These are phyloP conservation scores for Boletus sensibilis DNA, from an alignment of 768 basidiomycete genomes.

Conservation along the genomic window DNA sequence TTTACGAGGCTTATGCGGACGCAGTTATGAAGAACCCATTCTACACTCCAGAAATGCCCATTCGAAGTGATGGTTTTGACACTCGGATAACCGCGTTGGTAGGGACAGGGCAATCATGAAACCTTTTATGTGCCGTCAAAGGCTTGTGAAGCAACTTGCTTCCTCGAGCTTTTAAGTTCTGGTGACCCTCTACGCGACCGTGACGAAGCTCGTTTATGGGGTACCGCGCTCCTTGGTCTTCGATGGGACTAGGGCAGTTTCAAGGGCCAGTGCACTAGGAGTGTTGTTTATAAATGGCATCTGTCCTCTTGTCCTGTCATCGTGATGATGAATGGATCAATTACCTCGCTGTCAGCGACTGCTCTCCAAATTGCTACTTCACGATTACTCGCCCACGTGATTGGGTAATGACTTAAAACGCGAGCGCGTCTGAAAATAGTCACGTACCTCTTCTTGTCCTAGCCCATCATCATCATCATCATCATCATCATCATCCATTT, in stretches of 20 bases:
- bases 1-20: slow-evolving; percentile 93
- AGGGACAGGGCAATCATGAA: slow-evolving; percentile 38
- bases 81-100: slow-evolving; percentile 60
- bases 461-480: neutral
- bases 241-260: too few species aligned
- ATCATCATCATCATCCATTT: neutral
- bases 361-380: neutral
- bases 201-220: neutral
- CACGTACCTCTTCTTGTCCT: neutral
- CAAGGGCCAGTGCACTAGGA: neutral
- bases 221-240: neutral
- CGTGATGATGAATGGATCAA: neutral
- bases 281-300: neutral
- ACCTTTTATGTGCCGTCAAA: neutral
- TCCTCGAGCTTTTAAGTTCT: neutral
- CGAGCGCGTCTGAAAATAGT: slow-evolving; percentile 11
- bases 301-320: neutral
- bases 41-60: slow-evolving; percentile 99
- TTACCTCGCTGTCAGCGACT: neutral
- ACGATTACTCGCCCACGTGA: slow-evolving; percentile 22
- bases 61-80: slow-evolving; percentile 89
- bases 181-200: neutral
- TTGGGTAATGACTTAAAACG: slow-evolving; percentile 8
- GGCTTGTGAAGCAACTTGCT: neutral
- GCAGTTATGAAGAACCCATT: slow-evolving; percentile 99